These are phyloP conservation scores for Bruguiera parviflora DNA, from an alignment of 345 rosid genomes.

Conservation along the genomic window DNA sequence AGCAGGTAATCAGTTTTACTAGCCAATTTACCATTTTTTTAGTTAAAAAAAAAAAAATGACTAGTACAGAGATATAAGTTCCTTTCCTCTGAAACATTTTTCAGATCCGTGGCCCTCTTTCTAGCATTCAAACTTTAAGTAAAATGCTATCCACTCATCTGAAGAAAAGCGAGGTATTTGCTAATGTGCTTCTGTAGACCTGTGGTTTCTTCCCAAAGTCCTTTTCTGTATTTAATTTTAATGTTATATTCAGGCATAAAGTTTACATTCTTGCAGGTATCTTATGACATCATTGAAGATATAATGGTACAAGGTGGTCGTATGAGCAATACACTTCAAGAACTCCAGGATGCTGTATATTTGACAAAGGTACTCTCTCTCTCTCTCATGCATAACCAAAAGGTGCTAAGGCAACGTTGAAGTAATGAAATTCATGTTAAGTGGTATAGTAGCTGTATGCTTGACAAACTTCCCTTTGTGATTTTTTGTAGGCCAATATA, in stretches of 20 bases:
- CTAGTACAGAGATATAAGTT: slow-evolving; percentile 11
- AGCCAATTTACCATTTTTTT: neutral
- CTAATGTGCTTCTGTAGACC: slow-evolving; percentile 11
- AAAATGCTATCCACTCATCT: slow-evolving; percentile 73
- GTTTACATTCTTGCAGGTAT: slow-evolving; percentile 41
- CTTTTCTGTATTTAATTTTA: neutral
- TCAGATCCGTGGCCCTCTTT: slow-evolving; percentile 83
- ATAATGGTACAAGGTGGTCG: slow-evolving; percentile 68
- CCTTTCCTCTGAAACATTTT: slow-evolving; percentile 7
- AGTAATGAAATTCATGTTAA: neutral
- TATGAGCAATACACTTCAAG: slow-evolving; percentile 66
- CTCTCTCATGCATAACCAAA: neutral
- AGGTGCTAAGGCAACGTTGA: neutral
- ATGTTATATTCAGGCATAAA: slow-evolving; percentile 6
- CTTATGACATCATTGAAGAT: slow-evolving; percentile 79
- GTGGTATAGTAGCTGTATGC: neutral
- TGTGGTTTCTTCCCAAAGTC: slow-evolving; percentile 10
- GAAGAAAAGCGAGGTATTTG: slow-evolving; percentile 66
- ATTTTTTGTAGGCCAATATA: slow-evolving; percentile 60
- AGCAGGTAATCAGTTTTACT: slow-evolving; percentile 52
- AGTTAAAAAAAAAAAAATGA: neutral
- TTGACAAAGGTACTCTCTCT: slow-evolving; percentile 61
- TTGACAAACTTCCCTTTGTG: slow-evolving; percentile 7
- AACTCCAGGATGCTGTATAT: slow-evolving; percentile 86
- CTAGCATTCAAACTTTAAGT: slow-evolving; percentile 72